phyloP scores from a whole-genome alignment of 805 yeast genomes.

The Sugiyamaella mastotermitis region DNA sequence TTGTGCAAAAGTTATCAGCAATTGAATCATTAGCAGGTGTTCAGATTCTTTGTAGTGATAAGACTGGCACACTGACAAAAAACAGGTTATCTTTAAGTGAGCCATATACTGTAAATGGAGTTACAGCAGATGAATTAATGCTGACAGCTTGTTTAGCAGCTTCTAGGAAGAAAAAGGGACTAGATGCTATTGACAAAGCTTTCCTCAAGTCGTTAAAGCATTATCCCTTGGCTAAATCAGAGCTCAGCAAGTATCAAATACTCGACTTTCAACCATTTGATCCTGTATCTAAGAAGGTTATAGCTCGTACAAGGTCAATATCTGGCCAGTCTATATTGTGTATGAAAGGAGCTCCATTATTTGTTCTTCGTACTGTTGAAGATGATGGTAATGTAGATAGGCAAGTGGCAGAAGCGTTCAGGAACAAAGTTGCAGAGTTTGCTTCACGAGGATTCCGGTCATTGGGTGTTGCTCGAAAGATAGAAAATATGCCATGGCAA shows the following conservation, averaged over 20 bases:
- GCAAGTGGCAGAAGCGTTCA: constrained; percentile 88
- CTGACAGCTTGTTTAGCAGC: constrained; percentile 97
- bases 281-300: constrained; percentile 95
- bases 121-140: constrained; percentile 92
- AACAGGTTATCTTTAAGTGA: constrained; percentile 93
- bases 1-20: constrained; percentile 94
- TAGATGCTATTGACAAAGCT: constrained; percentile 96
- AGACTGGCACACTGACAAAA: constrained; percentile 97
- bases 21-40: constrained; percentile 97
- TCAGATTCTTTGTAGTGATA: constrained; percentile 95
- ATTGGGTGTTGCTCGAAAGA: constrained; percentile 97
- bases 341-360: constrained; percentile 98
- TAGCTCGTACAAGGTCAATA: constrained; percentile 92
- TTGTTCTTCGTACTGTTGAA: constrained; percentile 93
- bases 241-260: constrained; percentile 90
- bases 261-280: constrained; percentile 95
- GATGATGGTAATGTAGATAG: constrained; percentile 96
- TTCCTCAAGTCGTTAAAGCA: constrained; percentile 82
- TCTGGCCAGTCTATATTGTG: constrained; percentile 91
- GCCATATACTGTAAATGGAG: constrained; percentile 98
- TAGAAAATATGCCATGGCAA: constrained; percentile 98
- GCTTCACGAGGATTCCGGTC: constrained; percentile 99
- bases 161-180: constrained; percentile 96
- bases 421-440: constrained; percentile 95
- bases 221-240: constrained; percentile 90